Evolutionary conservation across 768 basidiomycete genomes (phyloP), one percentile per base, ranked within the genome.

Genomic region (Pholiota conissans): DNA sequence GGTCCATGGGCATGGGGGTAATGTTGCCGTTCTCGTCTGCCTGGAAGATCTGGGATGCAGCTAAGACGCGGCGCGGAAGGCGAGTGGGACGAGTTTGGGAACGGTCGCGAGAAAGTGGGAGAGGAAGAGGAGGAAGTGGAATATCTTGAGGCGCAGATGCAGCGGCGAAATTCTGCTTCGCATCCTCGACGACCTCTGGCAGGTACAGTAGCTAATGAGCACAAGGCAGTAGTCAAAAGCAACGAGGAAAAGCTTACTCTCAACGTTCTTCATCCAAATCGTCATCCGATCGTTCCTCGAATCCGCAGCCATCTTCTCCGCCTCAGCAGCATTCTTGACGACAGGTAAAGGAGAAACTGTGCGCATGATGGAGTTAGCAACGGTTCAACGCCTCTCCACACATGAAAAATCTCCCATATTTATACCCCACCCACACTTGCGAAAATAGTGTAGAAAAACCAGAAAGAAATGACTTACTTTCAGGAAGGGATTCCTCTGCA

Each of bases 221-320:
- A 63, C n/a, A 37, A 49, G 47, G 5, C 30, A 6, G 14, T 52
- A 42, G 4, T 14, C 4, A 22, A 22, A 9, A 46, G 57, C 20
- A 29, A 28, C 50, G 27, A 47, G 40, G 26, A 37, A 26, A 29
- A 49, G 47, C 90, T 67, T 69, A 92, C 91, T 87, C 72, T 93
- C 91, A 14, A 92, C 89, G 57, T 85, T 90, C 62, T 82, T 82
- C 72, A 91, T 88, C 92, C 92, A 93, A 52, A 88, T 74, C 1
- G 84, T 80, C 87, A 93, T 86, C 51, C 91, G 78, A 62, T 93
- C 90, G 57, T 67, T 72, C 49, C 76, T 73, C 34, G 77, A 79
- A 60, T 87, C 87, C 26, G 77, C 80, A 27, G 78, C 83, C 18
- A 82, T 63, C 37, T 74, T 79, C 58, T 84, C 82, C 62, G 74